These are phyloP conservation scores for Heracleum sosnowskyi DNA, from an alignment of 129 eudicot species.

Conservation along the genomic window DNA sequence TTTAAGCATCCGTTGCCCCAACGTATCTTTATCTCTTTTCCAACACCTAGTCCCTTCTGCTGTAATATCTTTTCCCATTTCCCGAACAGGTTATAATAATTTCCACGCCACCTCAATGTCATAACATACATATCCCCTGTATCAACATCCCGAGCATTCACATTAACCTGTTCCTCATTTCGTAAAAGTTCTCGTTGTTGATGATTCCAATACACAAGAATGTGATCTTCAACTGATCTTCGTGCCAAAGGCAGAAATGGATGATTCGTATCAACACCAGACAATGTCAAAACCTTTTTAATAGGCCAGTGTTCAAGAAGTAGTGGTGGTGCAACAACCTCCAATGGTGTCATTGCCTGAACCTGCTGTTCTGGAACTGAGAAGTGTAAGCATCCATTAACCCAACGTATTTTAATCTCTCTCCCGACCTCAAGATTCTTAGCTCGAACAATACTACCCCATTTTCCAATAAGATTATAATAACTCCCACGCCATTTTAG, in stretches of 20 bases:
- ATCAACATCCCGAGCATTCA: slow-evolving; percentile 66
- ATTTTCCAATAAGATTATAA: slow-evolving; percentile 65
- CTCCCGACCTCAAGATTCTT: slow-evolving; percentile 72
- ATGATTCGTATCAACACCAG: slow-evolving; percentile 71
- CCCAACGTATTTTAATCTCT: slow-evolving; percentile 66
- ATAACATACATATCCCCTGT: slow-evolving; percentile 63
- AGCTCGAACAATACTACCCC: slow-evolving; percentile 75
- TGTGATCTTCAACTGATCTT: slow-evolving; percentile 74
- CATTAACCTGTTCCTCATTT: slow-evolving; percentile 63
- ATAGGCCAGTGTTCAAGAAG: slow-evolving; percentile 74
- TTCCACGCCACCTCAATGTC: slow-evolving; percentile 84
- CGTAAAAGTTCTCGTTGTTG: slow-evolving; percentile 56
- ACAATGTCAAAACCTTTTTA: slow-evolving; percentile 59
- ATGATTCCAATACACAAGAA: slow-evolving; percentile 61
- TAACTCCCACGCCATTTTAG: slow-evolving; percentile 88
- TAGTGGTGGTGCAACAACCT: slow-evolving; percentile 38
- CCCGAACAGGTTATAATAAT: slow-evolving; percentile 65
- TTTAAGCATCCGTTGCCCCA: slow-evolving; percentile 69
- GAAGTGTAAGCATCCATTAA: slow-evolving; percentile 59
- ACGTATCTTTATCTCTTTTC: slow-evolving; percentile 69
- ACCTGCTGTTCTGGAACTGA: slow-evolving; percentile 59
- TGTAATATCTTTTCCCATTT: slow-evolving; percentile 78
- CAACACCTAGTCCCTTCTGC: slow-evolving; percentile 66
- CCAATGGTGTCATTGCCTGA: slow-evolving; percentile 40
- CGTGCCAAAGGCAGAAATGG: slow-evolving; percentile 77